phyloP scores from a whole-genome alignment of 2,329 filamentous ascomycete species.

The Curvularia sp. region DNA sequence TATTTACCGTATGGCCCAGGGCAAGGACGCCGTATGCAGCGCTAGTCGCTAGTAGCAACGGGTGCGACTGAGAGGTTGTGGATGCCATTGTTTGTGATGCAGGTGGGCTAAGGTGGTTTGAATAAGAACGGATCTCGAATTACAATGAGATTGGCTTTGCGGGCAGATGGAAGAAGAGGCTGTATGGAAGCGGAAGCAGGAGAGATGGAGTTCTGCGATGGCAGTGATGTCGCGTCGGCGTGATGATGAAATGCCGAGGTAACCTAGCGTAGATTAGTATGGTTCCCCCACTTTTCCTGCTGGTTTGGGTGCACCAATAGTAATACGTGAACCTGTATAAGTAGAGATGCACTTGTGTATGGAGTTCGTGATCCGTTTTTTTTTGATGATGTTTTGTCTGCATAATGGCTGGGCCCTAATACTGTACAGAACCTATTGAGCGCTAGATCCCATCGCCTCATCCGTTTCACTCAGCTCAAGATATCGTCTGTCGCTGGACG shows the following conservation, averaged over 20 bases:
- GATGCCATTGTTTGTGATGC: slow-evolving; percentile 21
- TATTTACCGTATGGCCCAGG: slow-evolving; percentile 43
- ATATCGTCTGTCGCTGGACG: background rate
- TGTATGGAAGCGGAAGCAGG: background rate
- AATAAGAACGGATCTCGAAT: background rate
- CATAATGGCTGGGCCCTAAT: background rate
- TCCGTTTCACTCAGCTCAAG: background rate
- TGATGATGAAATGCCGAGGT: slow-evolving; percentile 15
- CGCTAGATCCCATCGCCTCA: background rate
- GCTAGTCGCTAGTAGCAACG: slow-evolving; percentile 39
- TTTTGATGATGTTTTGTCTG: too few relatives aligned
- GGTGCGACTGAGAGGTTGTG: slow-evolving; percentile 29
- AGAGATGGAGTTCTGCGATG: background rate
- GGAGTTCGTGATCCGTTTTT: background rate
- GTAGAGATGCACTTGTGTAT: background rate
- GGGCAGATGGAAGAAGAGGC: background rate
- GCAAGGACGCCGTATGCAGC: slow-evolving; percentile 41
- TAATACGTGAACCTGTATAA: background rate
- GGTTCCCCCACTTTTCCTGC: slow-evolving; percentile 17
- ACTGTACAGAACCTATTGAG: background rate
- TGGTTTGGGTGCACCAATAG: slow-evolving; percentile 3
- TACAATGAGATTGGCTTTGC: background rate
- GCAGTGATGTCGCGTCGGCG: slow-evolving; percentile 3
- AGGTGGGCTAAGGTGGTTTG: background rate
- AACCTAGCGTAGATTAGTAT: slow-evolving; percentile 1